phyloP scores from a whole-genome alignment of 768 basidiomycete genomes.

The Rhodotorula babjevae region DNA sequence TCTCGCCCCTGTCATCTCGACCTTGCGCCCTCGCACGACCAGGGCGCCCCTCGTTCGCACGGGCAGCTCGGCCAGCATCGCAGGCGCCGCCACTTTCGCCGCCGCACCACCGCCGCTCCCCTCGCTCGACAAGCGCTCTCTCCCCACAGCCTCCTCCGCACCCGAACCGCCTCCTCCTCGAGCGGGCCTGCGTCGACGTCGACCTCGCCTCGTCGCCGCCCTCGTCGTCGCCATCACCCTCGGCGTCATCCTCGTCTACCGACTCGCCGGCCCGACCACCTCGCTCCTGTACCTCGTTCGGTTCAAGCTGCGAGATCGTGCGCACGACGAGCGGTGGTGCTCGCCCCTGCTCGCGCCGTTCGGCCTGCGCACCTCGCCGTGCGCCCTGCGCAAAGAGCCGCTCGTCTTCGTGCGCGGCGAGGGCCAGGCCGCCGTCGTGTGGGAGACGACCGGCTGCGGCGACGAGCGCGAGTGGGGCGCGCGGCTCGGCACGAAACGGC shows the following conservation, averaged over 20 bases:
- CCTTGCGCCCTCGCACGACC: neutral
- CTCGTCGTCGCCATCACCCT: neutral
- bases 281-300: conserved; percentile 8
- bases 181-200: neutral
- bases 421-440: conserved; percentile 17
- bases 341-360: conserved; percentile 1
- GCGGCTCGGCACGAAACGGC: neutral
- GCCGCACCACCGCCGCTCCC: conserved; percentile 5
- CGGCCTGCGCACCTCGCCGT: conserved; percentile 23
- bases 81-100: conserved; percentile 3
- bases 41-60: neutral
- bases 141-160: neutral
- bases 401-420: conserved; percentile 25
- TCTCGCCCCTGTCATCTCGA: too few species aligned
- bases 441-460: conserved; percentile 24
- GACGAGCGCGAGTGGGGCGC: conserved; percentile 1
- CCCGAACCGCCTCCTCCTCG: neutral
- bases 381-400: conserved; percentile 34
- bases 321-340: conserved; percentile 23
- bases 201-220: neutral
- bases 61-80: neutral
- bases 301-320: conserved; percentile 33
- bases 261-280: neutral
- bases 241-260: neutral
- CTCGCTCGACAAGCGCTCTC: neutral